Base-by-base conservation (phyloP, 2,329 filamentous ascomycete genomes). In the Fusarium mangiferae region DNA sequence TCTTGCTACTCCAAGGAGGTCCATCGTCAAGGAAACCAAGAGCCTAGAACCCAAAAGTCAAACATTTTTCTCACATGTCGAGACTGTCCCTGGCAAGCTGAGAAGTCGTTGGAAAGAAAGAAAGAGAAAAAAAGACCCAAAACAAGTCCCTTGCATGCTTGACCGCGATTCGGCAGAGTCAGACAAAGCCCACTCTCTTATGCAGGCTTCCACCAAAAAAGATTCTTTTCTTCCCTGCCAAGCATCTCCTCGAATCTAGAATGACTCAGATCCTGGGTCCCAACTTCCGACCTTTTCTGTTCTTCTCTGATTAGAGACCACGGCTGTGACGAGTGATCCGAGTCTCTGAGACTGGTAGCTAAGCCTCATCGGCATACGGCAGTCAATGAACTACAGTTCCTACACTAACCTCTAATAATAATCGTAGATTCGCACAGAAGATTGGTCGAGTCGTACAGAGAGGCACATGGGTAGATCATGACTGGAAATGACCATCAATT, bases 241-340 rank as follows among this genome's bases (percentile, higher is more conserved):
- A 72, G 71, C 33, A 18, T 38, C 48, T 52, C 30, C 48, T 66
- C 39, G 46, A 45, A 60, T 74, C 72, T 60, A 39, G 33, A 49
- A 52, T 74, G 72, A 68, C 72, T 74, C 63, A 69, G 59, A 60
- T 62, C 51, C 58, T 41, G 39, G 48, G 33, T 61, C 39, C 33
- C 54, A 35, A n/a, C 51, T 64, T 39, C 33, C 54, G n/a, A 20
- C 51, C 14, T 30, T 22, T 18, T 46, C 41, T 48, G 20, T 39
- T 52, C 45, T 60, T 39, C 20, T 36, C 26, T 60, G 22, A 39
- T 39, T 41, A 39, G 18, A 33, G 11, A 42, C 36, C 36, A 61
- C 42, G 30, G 42, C 42, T 35, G 51, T 63, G 30, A 51, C 30
- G 30, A 35, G 17, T 51, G 49, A 69, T 69, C 57, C 36, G 39